phyloP scores from a whole-genome alignment of 176 grass and related monocot genomes.

The Oryza punctata region DNA sequence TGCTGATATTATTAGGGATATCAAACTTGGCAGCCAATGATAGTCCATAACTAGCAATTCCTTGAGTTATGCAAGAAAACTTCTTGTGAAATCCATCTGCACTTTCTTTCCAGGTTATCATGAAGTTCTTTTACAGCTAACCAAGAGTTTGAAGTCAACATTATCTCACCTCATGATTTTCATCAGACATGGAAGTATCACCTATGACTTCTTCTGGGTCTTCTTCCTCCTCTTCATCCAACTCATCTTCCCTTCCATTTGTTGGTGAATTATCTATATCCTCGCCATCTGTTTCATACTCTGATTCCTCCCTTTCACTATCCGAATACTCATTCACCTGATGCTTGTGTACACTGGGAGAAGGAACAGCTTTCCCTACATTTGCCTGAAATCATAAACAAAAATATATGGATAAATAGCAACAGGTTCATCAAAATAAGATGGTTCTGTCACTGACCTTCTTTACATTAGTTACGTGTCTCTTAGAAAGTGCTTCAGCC shows the following conservation, averaged over 20 bases:
- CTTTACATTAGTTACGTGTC: conserved; percentile 43
- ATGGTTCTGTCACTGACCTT: conserved; percentile 4
- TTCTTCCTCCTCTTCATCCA: conserved; percentile 58
- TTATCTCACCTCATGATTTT: conserved; percentile 49
- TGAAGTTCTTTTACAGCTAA: background rate
- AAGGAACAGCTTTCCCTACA: conserved; percentile 37
- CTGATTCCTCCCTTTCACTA: conserved; percentile 53
- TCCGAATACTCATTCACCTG: conserved; percentile 50
- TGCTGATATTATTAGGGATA: background rate
- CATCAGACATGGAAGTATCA: conserved; percentile 49
- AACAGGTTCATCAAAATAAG: conserved; percentile 20
- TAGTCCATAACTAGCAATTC: background rate
- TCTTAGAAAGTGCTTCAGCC: conserved; percentile 48
- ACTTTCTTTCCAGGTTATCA: background rate
- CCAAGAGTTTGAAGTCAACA: background rate
- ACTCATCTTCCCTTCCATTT: conserved; percentile 47
- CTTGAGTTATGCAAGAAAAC: background rate
- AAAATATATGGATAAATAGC: conserved; percentile 16
- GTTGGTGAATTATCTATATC: conserved; percentile 46
- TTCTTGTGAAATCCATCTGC: background rate
- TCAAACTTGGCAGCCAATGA: background rate
- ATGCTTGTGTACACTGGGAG: conserved; percentile 33
- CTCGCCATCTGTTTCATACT: conserved; percentile 62
- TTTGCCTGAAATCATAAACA: conserved; percentile 39
- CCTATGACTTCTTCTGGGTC: conserved; percentile 39